Percentiles rank a stretch among this genome's conserved stretches.
Conservation (phyloP, 495 filamentous ascomycete species). For the Xylaria venustula region DNA sequence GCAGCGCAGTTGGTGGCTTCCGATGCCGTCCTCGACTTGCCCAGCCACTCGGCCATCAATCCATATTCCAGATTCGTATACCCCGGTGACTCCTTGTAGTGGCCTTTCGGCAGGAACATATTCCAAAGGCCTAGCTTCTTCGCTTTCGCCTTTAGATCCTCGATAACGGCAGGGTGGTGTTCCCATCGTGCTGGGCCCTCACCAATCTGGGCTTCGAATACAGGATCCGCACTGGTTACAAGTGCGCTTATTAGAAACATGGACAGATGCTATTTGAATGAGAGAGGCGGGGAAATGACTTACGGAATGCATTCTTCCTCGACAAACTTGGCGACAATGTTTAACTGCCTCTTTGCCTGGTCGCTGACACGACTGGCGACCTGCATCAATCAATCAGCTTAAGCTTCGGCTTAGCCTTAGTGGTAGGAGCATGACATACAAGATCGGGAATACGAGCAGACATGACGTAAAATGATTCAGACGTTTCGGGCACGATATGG, state of each 20-base stretch:
- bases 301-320: constrained; percentile 91
- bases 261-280: neutral
- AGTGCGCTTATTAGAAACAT: constrained; percentile 16
- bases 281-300: constrained; percentile 25
- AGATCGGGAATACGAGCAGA: constrained; percentile 66
- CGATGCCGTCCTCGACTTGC: constrained; percentile 72
- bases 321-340: constrained; percentile 88
- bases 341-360: constrained; percentile 65
- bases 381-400: constrained; percentile 38
- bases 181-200: constrained; percentile 71
- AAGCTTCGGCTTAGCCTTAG: neutral
- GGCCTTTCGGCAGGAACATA: constrained; percentile 91
- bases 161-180: constrained; percentile 75
- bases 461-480: constrained; percentile 41
- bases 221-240: constrained; percentile 59
- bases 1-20: constrained; percentile 92
- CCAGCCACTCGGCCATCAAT: constrained; percentile 87
- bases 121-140: constrained; percentile 92
- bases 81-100: constrained; percentile 91
- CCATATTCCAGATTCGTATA: constrained; percentile 91
- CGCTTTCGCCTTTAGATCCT: constrained; percentile 84
- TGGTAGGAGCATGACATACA: constrained; percentile 42
- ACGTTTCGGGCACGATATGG: neutral
- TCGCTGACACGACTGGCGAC: constrained; percentile 69
- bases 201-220: constrained; percentile 77